Percentiles rank a stretch among this genome's conserved stretches.
phyloP scores from a whole-genome alignment of 2,329 filamentous ascomycete genomes.

The Sclerotinia nivalis region DNA sequence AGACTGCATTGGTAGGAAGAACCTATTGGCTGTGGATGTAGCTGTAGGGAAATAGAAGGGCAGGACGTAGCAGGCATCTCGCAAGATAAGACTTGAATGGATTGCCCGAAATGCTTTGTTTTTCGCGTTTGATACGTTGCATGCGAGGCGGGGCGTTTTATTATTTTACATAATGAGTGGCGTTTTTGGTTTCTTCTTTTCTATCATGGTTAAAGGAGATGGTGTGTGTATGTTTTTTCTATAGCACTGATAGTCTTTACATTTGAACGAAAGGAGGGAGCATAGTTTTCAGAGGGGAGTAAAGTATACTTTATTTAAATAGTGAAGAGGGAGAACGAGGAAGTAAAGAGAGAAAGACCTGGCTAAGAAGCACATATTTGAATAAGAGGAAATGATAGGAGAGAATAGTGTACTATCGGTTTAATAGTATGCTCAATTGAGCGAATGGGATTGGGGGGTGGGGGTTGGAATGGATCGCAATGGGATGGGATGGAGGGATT shows the following conservation, averaged over 20 bases:
- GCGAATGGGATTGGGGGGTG: not conserved
- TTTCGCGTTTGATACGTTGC: constrained; percentile 10
- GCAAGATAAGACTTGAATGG: constrained; percentile 3
- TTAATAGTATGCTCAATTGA: not conserved
- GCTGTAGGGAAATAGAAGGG: not conserved
- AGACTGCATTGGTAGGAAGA: not conserved
- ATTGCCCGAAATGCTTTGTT: not conserved
- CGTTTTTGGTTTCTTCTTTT: not conserved
- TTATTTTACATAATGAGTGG: constrained; percentile 9
- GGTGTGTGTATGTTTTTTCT: not conserved
- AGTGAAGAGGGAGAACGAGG: not conserved
- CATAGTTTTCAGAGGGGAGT: not conserved
- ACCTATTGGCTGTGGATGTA: not conserved
- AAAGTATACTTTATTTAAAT: not conserved
- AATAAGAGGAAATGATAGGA: not conserved
- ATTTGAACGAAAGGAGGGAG: not conserved
- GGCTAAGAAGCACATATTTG: not conserved
- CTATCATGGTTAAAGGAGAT: not conserved
- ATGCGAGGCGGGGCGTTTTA: not conserved
- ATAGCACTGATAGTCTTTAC: not conserved
- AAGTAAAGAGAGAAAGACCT: no score
- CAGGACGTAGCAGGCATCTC: constrained; percentile 11
- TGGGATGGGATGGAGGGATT: not conserved
- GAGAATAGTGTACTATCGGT: not conserved
- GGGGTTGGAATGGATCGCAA: not conserved